phyloP scores from a whole-genome alignment of 345 rosid species.

The Boechera divaricarpa region DNA sequence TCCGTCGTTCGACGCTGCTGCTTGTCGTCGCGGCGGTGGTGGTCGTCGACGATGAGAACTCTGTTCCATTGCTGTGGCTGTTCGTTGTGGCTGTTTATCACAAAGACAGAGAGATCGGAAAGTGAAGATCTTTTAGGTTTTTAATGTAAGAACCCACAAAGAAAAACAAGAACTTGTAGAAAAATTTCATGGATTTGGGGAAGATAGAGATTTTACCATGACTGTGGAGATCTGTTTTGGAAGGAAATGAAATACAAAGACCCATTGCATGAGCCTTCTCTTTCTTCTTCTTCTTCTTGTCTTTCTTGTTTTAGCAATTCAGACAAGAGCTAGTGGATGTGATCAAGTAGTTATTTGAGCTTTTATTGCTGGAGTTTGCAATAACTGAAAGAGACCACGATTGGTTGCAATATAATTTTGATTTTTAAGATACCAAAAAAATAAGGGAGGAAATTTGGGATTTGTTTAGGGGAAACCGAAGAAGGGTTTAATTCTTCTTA shows the following conservation, averaged over 20 bases:
- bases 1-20: conserved; percentile 48
- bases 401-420: conserved; percentile 21
- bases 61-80: conserved; percentile 46
- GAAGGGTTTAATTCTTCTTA: background rate
- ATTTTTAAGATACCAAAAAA: background rate
- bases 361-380: conserved; percentile 26
- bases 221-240: conserved; percentile 22
- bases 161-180: conserved; percentile 8
- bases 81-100: conserved; percentile 27
- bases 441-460: background rate
- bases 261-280: conserved; percentile 38
- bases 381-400: background rate
- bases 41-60: conserved; percentile 37
- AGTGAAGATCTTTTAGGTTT: conserved; percentile 8
- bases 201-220: conserved; percentile 22
- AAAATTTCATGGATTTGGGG: background rate
- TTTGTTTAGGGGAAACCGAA: background rate
- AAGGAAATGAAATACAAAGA: conserved; percentile 6
- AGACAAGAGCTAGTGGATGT: conserved; percentile 36
- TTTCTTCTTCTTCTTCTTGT: conserved; percentile 16
- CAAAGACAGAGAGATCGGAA: conserved; percentile 7
- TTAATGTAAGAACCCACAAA: background rate
- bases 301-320: conserved; percentile 22
- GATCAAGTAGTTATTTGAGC: conserved; percentile 1
- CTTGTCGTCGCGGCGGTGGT: conserved; percentile 42